Evolutionary conservation across 257 asterid species (phyloP), one percentile per base, ranked within the genome.

Genomic region (Mentha longifolia): DNA sequence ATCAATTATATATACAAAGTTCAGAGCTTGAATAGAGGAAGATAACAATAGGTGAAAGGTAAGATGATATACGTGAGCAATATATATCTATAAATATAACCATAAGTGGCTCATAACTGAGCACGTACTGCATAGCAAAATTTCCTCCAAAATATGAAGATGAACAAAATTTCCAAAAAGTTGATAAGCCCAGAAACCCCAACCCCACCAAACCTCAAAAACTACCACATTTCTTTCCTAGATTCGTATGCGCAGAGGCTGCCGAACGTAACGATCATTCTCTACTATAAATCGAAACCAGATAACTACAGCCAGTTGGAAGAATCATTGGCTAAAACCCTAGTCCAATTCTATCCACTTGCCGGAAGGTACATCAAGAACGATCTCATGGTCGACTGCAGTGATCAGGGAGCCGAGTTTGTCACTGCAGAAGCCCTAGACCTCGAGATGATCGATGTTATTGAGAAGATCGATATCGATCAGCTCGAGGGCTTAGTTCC

Each of bases 341-440:
- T 59, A 19, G 54, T 67, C 46, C 16, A 56, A 25, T 67, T 59
- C 45, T 59, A 74, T 30, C 78, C 74, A 4, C 37, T 74, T 8
- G 78, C 74, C 3, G 78, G 78, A 74, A 45, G 78, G 58, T 66
- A 57, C 62, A 55, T 43, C 6, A 33, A 30, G 13, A 30, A 67
- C 13, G 37, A 68, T 2, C 16, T 15, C 47, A 6, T 7, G 19
- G 10, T 35, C 14, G 68, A 65, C 30, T 74, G 78, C 60, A 55
- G 42, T 0, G 78, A 74, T 25, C 17, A 56, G 14, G 78, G 78
- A 2, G 72, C 52, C 12, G 78, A 74, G 61, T 66, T 65, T 12
- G 31, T 74, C 20, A 31, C 57, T 56, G 78, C 78, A 25, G 59
- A 65, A 17, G 73, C 52, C 1, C 19, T 10, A 4, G 68, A 54